Evolutionary conservation across 352 stramenopile genomes (phyloP), one percentile per base, ranked within the genome.

Genomic region (Globisporangium nodosum): DNA sequence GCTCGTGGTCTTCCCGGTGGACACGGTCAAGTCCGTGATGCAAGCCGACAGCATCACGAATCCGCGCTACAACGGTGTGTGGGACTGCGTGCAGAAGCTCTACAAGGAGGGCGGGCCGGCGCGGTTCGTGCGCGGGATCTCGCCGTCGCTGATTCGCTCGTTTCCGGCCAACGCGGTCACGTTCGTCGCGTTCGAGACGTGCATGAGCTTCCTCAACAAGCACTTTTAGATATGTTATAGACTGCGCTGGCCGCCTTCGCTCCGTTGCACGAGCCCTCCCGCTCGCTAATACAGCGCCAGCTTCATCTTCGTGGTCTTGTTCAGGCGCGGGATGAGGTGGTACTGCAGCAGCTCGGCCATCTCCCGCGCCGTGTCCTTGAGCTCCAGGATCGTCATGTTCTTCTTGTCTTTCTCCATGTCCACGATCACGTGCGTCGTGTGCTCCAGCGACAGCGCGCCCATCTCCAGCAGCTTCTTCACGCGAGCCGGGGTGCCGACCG

Each of bases 341-440:
- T 76, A 92, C 68, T 91, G 77, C 58, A 95, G 56, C 21, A 91
- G 60, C 33, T 95, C 83, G 57, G 89, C 63, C 74, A 87, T 83
- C 60, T 95, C 85, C 42, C 77, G 81, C 51, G 73, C 70, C 66
- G 85, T 93, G 68, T 93, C 85, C 64, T 95, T 92, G 55, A 95
- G 67, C 48, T 95, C 78, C 37, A 95, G 54, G 49, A 95, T 66
- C 20, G 81, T 92, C 64, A 92, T 74, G 33, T 80, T 69, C 66
- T 95, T 95, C 65, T 92, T 92, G 78, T 95, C 81, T 60, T 89
- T 88, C 58, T 88, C 74, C 83, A 95, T 93, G 54, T 95, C 85
- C 45, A 95, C 58, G 48, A 95, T 71, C 53, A 95, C 69, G 68
- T 89, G 73, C 21, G 76, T 82, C 55, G 85, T 93, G 68, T 90